These are phyloP conservation scores for Hondaea fermentalgiana DNA, from an alignment of 108 stramenopile genomes.

Conservation along the genomic window DNA sequence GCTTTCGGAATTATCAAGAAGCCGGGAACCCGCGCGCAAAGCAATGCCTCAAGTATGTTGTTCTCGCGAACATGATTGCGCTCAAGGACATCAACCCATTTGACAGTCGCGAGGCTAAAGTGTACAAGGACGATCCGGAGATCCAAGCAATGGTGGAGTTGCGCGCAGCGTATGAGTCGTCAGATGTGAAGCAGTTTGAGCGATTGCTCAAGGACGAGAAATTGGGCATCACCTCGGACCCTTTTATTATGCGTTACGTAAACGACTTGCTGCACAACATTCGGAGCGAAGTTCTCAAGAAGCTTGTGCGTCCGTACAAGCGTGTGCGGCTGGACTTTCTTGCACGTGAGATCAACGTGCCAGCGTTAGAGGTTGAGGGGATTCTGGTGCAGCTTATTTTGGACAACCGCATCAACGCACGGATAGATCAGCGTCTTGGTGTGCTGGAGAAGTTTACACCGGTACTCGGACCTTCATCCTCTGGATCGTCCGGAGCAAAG, in stretches of 20 bases:
- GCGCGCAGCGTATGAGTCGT: slow-evolving; percentile 45
- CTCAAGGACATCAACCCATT: slow-evolving; percentile 55
- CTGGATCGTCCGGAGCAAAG: background rate
- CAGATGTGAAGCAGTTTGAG: slow-evolving; percentile 46
- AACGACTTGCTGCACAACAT: slow-evolving; percentile 43
- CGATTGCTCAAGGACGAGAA: slow-evolving; percentile 32
- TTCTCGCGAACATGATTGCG: slow-evolving; percentile 56
- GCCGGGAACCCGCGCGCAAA: slow-evolving; percentile 46
- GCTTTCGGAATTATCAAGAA: slow-evolving; percentile 53
- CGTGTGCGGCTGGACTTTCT: slow-evolving; percentile 38
- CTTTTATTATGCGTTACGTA: slow-evolving; percentile 47
- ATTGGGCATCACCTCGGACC: slow-evolving; percentile 38
- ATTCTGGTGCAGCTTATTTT: slow-evolving; percentile 44
- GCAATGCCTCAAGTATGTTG: slow-evolving; percentile 54
- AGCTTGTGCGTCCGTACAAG: slow-evolving; percentile 38
- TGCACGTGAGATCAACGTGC: slow-evolving; percentile 32
- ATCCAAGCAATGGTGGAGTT: slow-evolving; percentile 52
- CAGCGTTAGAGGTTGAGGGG: slow-evolving; percentile 28
- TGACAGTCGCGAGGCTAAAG: slow-evolving; percentile 52
- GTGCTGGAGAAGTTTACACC: background rate
- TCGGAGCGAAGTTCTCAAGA: slow-evolving; percentile 44
- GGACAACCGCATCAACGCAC: slow-evolving; percentile 30
- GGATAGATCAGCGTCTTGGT: slow-evolving; percentile 40
- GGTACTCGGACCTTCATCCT: background rate
- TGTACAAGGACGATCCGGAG: slow-evolving; percentile 48